phyloP scores from a whole-genome alignment of 139 green algal species.

The Chlamydomonas sphaeroides region DNA sequence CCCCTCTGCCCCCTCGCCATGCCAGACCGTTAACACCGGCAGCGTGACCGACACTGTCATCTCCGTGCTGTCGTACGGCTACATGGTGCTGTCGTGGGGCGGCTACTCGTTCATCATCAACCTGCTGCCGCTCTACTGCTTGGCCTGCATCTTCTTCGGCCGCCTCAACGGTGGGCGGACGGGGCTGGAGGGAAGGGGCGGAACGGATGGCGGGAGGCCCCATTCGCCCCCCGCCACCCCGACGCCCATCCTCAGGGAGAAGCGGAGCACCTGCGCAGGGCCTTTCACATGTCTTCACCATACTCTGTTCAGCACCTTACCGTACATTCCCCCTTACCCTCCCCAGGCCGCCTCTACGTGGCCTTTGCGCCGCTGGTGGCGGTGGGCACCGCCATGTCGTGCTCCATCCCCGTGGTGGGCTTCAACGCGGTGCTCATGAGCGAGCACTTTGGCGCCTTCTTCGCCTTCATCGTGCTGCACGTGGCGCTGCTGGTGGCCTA shows the following conservation, averaged over 20 bases:
- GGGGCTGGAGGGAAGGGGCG: neutral
- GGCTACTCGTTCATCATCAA: conserved; percentile 99
- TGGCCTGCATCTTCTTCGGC: conserved; percentile 83
- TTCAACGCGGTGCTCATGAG: conserved; percentile 97
- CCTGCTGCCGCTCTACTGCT: conserved; percentile 93
- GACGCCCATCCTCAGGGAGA: too few species aligned
- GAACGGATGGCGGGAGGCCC: too few species aligned
- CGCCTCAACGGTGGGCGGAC: conserved; percentile 49
- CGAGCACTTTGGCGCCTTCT: conserved; percentile 96
- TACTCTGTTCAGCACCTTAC: too few species aligned
- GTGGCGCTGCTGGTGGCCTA: conserved; percentile 74
- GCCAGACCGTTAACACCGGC: conserved; percentile 91
- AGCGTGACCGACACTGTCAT: conserved; percentile 80
- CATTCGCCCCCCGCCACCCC: too few species aligned
- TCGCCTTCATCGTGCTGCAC: conserved; percentile 83
- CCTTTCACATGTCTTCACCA: too few species aligned
- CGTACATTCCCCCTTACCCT: too few species aligned
- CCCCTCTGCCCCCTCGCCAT: neutral
- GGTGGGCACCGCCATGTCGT: conserved; percentile 77
- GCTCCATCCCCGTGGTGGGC: conserved; percentile 90
- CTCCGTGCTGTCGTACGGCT: conserved; percentile 79
- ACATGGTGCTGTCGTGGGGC: conserved; percentile 94
- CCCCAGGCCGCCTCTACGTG: conserved; percentile 77
- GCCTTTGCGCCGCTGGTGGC: conserved; percentile 87
- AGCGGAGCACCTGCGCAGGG: too few species aligned